These are phyloP conservation scores for Polyplosphaeria fusca DNA, from an alignment of 495 filamentous ascomycete genomes.

Conservation along the genomic window DNA sequence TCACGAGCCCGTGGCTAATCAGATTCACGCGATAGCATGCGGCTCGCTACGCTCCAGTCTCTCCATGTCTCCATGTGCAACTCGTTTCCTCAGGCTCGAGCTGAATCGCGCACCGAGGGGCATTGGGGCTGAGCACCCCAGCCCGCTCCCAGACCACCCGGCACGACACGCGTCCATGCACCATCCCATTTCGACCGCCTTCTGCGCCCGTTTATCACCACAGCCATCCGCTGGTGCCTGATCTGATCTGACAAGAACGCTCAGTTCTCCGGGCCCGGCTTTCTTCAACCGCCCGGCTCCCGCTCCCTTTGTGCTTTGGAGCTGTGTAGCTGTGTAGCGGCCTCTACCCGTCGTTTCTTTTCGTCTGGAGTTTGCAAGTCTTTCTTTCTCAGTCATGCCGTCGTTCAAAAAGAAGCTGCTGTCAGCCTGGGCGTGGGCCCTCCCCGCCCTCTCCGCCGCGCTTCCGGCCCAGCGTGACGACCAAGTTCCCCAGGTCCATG, in stretches of 20 bases:
- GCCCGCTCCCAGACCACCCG: neutral
- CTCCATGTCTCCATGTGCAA: neutral
- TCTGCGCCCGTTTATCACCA: conserved; percentile 16
- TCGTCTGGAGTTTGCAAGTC: conserved; percentile 8
- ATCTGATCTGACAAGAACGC: conserved; percentile 18
- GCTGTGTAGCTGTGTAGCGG: conserved; percentile 7
- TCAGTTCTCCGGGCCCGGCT: conserved; percentile 9
- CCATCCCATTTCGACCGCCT: conserved; percentile 21
- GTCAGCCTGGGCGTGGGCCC: conserved; percentile 18
- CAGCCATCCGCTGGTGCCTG: conserved; percentile 26
- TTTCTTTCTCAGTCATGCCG: conserved; percentile 10
- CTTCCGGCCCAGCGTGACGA: conserved; percentile 8
- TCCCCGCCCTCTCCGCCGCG: conserved; percentile 18
- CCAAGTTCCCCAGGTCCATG: neutral
- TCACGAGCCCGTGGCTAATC: neutral
- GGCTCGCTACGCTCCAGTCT: neutral
- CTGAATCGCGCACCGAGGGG: conserved; percentile 19
- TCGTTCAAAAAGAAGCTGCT: conserved; percentile 22
- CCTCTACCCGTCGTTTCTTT: no score
- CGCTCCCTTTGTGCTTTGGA: conserved; percentile 1
- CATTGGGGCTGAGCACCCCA: conserved; percentile 15
- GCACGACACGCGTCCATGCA: conserved; percentile 1
- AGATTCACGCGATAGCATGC: no score
- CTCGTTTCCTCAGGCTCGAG: neutral
- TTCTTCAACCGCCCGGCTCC: neutral